Percentiles rank a stretch among this genome's conserved stretches.
These are phyloP conservation scores for Rhizophora apiculata DNA, from an alignment of 345 rosid genomes.

Conservation along the genomic window DNA sequence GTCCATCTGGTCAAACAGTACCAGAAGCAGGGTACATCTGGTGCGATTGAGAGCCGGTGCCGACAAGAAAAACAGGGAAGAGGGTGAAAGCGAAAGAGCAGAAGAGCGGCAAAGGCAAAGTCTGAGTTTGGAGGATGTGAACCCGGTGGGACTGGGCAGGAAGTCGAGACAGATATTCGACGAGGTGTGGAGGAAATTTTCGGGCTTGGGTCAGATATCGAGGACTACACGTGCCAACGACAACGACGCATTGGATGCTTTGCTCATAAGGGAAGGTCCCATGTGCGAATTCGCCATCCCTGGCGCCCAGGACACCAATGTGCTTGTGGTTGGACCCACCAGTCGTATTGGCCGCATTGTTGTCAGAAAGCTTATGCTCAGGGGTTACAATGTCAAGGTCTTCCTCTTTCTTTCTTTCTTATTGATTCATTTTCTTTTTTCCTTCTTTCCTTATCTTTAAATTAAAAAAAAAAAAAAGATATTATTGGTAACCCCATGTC, in stretches of 20 bases:
- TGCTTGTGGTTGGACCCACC: slow-evolving; percentile 89
- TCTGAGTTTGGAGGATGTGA: slow-evolving; percentile 70
- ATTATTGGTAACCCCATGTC: too few relatives aligned
- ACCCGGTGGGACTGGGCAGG: slow-evolving; percentile 86
- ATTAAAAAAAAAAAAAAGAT: too few relatives aligned
- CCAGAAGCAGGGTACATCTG: not conserved
- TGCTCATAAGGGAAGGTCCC: slow-evolving; percentile 81
- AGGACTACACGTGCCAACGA: slow-evolving; percentile 74
- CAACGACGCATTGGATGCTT: slow-evolving; percentile 53
- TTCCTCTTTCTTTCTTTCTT: slow-evolving; percentile 6
- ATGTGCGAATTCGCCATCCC: slow-evolving; percentile 93
- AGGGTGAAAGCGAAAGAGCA: slow-evolving; percentile 15
- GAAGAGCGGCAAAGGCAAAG: slow-evolving; percentile 33
- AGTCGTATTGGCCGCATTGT: slow-evolving; percentile 92
- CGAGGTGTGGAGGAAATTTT: slow-evolving; percentile 95
- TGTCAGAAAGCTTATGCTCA: slow-evolving; percentile 92
- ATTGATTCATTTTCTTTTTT: not conserved
- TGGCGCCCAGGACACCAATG: slow-evolving; percentile 87
- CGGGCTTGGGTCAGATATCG: slow-evolving; percentile 89
- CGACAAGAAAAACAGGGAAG: not conserved
- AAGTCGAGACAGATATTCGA: slow-evolving; percentile 85
- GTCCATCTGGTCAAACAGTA: not conserved
- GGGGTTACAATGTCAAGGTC: slow-evolving; percentile 90
- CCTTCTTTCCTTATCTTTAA: not conserved
- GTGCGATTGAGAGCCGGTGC: slow-evolving; percentile 2